Base-by-base conservation (phyloP, 164 flowering plant genomes). In the Dillenia suffruticosa region DNA sequence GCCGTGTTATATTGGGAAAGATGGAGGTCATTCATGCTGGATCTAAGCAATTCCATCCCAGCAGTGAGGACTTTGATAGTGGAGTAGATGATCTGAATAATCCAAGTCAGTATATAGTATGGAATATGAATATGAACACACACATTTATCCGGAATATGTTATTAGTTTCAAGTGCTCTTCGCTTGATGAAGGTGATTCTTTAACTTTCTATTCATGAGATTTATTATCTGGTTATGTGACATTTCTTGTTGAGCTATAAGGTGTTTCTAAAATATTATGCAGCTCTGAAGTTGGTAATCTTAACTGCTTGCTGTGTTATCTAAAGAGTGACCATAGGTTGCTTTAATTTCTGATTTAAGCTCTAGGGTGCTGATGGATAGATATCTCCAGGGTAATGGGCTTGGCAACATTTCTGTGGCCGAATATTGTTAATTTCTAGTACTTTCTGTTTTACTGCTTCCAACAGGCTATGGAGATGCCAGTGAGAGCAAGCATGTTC, bases 1-100 rank as follows among this genome's bases (percentile, higher is more conserved):
- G 99, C 57, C 96, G 96, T 61, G 97, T 92, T 15, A 84, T 92
- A 58, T 61, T 90, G 97, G 99, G 99, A 72, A 89, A 85, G 46
- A 84, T 87, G 91, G 99, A 92, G 77, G 68, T 69, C 45, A 74
- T 95, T 72, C 70, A 56, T 68, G 70, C 73, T 65, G 97, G 89
- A 54, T 83, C 84, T 43, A 64, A 70, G 55, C 97, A 89, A 64
- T 81, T 73, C 59, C 86, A 76, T 75, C 92, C 99, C 32, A 84
- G 87, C 63, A 74, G 79, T 32, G 87, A 80, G 68, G 71, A 77
- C 44, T 90, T 76, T 63, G 99, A 95, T 76, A 91, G 81, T 69
- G 97, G 97, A 54, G 92, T 84, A 22, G 99, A 95, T 75, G 74
- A 83, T 72, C 75, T 84, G 61, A 64, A 72, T 50, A 75, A 76